These are phyloP conservation scores for Dryadomyces sulphureus DNA, from an alignment of 2,329 filamentous ascomycete genomes.

Conservation along the genomic window DNA sequence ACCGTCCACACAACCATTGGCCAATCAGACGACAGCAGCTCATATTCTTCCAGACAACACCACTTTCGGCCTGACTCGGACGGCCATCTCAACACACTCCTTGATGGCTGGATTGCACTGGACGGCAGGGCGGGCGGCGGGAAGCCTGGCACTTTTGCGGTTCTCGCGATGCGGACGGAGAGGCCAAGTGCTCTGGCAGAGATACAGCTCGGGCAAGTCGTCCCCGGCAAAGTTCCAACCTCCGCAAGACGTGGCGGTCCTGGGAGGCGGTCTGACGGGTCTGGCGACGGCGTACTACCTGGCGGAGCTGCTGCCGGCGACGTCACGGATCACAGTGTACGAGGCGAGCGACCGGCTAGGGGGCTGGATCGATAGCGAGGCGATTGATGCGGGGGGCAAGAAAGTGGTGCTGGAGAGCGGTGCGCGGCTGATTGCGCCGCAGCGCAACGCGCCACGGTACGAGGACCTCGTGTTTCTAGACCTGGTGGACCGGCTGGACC, in stretches of 20 bases:
- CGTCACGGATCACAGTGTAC: slow-evolving; percentile 64
- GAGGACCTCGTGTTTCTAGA: slow-evolving; percentile 55
- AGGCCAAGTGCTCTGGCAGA: too few species aligned
- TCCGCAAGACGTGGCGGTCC: slow-evolving; percentile 39
- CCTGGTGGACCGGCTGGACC: slow-evolving; percentile 34
- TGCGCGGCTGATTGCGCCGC: slow-evolving; percentile 57
- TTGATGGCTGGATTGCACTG: background rate
- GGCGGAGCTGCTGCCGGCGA: slow-evolving; percentile 45
- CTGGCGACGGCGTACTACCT: slow-evolving; percentile 68
- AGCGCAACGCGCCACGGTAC: slow-evolving; percentile 25
- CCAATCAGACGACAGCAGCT: background rate
- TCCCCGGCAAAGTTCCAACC: too few species aligned
- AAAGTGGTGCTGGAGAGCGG: slow-evolving; percentile 65
- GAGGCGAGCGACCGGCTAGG: slow-evolving; percentile 58
- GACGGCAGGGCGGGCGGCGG: background rate
- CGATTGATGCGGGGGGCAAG: slow-evolving; percentile 35
- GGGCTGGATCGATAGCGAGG: slow-evolving; percentile 64
- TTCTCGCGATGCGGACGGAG: too few species aligned
- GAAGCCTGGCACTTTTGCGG: background rate
- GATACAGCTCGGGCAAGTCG: too few species aligned
- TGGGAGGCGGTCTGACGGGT: slow-evolving; percentile 75
- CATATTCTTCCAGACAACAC: background rate
- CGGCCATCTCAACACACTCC: too few species aligned
- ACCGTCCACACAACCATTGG: background rate
- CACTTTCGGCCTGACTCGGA: background rate